Base-by-base conservation (phyloP, 1,139 yeast genomes). In the Kluyveromyces sp. region DNA sequence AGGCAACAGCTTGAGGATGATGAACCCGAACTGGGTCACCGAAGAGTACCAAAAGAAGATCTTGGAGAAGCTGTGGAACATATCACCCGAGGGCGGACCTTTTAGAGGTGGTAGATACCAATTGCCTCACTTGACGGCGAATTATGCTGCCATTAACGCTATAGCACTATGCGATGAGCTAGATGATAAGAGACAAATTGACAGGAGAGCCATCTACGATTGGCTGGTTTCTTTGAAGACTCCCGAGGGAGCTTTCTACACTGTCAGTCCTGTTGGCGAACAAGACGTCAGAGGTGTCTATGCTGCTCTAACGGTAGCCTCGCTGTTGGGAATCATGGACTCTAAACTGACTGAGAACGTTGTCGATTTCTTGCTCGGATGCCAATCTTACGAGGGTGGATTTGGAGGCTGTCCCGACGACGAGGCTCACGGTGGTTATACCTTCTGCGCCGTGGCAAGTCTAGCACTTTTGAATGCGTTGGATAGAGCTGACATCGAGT, bases 371-470 rank as follows among this genome's bases (percentile, higher is more conserved):
- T 54, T 92, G n/a, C 54, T 67, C 0, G 53, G 60, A 9, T 87
- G 96, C 55, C 98, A 92, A 63, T 84, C 94, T 0, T 89, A 76
- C 62, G 98, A 94, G 65, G 98, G 99, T 19, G 98, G 98, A 0
- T 85, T 89, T 65, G 85, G 92, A 1, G 95, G 94, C 1, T 69
- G 71, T 9, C 89, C 95, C 0, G 67, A 67, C 8, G 81, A 85
- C 41, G 99, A 94, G 62, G 97, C 97, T 0, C 99, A 94, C 61
- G 98, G 97, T 1, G 99, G 98, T 0, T 92, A 92, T 61, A 79
- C 97, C 0, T 94, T 77, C 59, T 92, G 98, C 67, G 94, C 92
- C 0, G 65, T 86, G 7, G 95, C 96, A 0, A 74, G 85, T 9
- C 67, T 85, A 69, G 70, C 45, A 56, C 70, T 44, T 65, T 68